These are phyloP conservation scores for Coelastrella sp. DNA, from an alignment of 139 green algal species.

Conservation along the genomic window DNA sequence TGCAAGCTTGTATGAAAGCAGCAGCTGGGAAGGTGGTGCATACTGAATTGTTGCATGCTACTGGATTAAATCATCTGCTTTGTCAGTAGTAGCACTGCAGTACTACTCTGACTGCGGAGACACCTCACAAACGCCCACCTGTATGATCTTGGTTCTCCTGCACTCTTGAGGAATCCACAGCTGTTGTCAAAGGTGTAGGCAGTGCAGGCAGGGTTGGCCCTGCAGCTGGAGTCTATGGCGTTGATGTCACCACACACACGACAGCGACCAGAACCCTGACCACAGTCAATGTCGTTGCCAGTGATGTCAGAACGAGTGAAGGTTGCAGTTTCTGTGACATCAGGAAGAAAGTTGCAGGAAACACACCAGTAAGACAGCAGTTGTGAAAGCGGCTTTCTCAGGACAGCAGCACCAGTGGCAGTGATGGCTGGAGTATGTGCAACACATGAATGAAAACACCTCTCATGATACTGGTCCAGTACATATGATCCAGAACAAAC, in stretches of 20 bases:
- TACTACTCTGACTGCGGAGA: too few relatives aligned
- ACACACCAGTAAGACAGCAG: background rate
- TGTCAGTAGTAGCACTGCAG: too few relatives aligned
- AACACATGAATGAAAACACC: too few relatives aligned
- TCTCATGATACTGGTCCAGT: too few relatives aligned
- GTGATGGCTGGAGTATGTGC: too few relatives aligned
- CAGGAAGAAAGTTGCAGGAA: background rate
- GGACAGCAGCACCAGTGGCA: background rate
- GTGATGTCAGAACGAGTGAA: slow-evolving; percentile 12
- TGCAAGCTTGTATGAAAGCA: too few relatives aligned
- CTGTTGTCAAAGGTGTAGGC: slow-evolving; percentile 13
- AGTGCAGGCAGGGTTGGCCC: background rate
- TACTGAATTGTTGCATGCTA: too few relatives aligned
- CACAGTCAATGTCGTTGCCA: slow-evolving; percentile 8
- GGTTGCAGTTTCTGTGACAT: background rate
- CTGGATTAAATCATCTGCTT: too few relatives aligned
- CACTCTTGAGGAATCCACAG: slow-evolving; percentile 12
- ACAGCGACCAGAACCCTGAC: background rate
- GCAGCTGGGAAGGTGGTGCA: too few relatives aligned
- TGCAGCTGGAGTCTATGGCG: background rate
- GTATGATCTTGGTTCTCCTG: background rate
- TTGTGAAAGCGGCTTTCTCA: background rate
- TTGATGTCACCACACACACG: slow-evolving; percentile 29
- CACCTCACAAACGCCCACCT: background rate
- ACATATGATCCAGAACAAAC: too few relatives aligned